A percentile compares a stretch with the other conserved stretches of the same genome.
These are phyloP conservation scores for Podospora australis DNA, from an alignment of 495 filamentous ascomycete genomes.

Conservation along the genomic window DNA sequence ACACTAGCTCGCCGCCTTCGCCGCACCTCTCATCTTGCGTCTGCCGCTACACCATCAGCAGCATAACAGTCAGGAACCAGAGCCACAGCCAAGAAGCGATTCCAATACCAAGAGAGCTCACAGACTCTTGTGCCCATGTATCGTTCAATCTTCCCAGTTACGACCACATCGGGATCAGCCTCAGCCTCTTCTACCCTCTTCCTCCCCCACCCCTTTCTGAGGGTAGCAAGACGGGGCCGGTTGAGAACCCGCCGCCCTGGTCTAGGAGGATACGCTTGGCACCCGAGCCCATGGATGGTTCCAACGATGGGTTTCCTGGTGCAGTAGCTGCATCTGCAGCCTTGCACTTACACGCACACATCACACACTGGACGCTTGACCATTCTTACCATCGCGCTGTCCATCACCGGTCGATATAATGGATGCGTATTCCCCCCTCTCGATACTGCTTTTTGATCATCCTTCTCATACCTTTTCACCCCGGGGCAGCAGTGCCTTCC, in stretches of 20 bases:
- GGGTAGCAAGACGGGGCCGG: neutral
- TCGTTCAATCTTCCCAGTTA: neutral
- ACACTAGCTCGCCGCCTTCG: neutral
- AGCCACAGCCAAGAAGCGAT: neutral
- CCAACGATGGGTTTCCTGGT: conserved; percentile 4
- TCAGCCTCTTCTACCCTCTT: neutral
- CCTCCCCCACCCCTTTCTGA: conserved; percentile 1
- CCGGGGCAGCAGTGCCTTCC: neutral
- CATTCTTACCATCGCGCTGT: conserved; percentile 1
- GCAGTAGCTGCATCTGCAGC: conserved; percentile 8
- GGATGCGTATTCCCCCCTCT: neutral
- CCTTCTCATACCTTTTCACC: neutral
- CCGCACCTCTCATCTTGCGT: neutral
- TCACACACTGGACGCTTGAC: neutral
- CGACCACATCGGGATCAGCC: neutral
- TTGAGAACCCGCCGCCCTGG: neutral
- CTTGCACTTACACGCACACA: neutral
- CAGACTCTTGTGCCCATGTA: no score
- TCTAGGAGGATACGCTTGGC: conserved; percentile 3
- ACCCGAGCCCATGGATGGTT: conserved; percentile 8
- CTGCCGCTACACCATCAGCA: neutral
- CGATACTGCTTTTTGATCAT: neutral
- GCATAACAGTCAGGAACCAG: neutral
- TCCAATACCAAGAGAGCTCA: conserved; percentile 4
- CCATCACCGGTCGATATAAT: neutral